These are phyloP conservation scores for Chamaecrista fasciculata DNA, from an alignment of 306 rosid species.

Conservation along the genomic window DNA sequence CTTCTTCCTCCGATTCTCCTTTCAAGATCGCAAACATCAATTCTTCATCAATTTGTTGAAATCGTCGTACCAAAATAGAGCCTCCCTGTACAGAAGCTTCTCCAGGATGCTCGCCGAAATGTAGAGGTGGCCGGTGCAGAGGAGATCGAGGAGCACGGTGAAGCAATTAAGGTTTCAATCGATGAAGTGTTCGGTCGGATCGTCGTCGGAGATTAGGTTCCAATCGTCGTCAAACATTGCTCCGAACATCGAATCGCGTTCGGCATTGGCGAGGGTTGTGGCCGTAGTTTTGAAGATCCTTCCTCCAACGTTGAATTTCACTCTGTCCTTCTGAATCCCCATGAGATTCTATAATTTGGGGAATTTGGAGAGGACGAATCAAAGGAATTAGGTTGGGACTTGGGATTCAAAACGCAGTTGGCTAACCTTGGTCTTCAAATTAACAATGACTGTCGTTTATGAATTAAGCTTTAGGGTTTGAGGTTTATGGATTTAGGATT, in stretches of 20 bases:
- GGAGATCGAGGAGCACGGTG: slow-evolving; percentile 64
- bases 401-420: too few relatives aligned
- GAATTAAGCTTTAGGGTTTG: too few relatives aligned
- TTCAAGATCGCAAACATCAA: too few relatives aligned
- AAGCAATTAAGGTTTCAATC: slow-evolving; percentile 70
- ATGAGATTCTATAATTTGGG: too few relatives aligned
- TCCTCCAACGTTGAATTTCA: slow-evolving; percentile 91
- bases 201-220: slow-evolving; percentile 40
- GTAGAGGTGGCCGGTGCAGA: slow-evolving; percentile 47
- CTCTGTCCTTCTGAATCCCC: slow-evolving; percentile 65
- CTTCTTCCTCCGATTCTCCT: too few relatives aligned
- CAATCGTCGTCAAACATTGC: slow-evolving; percentile 80
- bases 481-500: too few relatives aligned
- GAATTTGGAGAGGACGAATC: too few relatives aligned
- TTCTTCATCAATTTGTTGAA: too few relatives aligned
- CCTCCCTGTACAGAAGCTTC: slow-evolving; percentile 54
- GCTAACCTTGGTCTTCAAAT: too few relatives aligned
- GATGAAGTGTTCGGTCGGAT: slow-evolving; percentile 41
- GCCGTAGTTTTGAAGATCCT: slow-evolving; percentile 80
- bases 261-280: slow-evolving; percentile 73
- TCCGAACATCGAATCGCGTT: slow-evolving; percentile 59
- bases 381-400: too few relatives aligned
- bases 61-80: too few relatives aligned
- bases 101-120: slow-evolving; percentile 43
- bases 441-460: too few relatives aligned